These are phyloP conservation scores for Cryoendolithus antarcticus DNA, from an alignment of 2,329 filamentous ascomycete genomes.

Conservation along the genomic window DNA sequence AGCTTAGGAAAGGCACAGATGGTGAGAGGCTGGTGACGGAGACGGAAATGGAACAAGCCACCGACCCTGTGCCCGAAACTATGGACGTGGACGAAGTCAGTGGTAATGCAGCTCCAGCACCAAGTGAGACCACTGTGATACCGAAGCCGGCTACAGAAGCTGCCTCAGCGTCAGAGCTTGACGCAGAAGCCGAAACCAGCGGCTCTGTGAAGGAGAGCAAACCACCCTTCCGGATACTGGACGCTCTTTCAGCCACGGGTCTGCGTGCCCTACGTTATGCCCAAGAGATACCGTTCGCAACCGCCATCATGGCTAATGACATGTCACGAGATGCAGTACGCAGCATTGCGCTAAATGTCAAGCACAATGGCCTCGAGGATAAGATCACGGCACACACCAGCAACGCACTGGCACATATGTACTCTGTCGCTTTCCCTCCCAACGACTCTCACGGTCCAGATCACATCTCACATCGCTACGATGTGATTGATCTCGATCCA, in stretches of 20 bases:
- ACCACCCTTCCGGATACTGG: conserved; percentile 66
- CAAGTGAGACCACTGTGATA: no score
- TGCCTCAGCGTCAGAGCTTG: not conserved
- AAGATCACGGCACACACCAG: conserved; percentile 63
- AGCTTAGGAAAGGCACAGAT: conserved; percentile 4
- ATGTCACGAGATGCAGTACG: conserved; percentile 43
- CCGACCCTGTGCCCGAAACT: no score
- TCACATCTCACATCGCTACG: conserved; percentile 48
- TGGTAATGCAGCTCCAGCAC: no score
- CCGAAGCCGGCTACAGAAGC: not conserved
- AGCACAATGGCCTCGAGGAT: conserved; percentile 63
- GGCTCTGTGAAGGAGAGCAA: conserved; percentile 6
- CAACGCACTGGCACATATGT: conserved; percentile 89
- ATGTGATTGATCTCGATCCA: conserved; percentile 92
- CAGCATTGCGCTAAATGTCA: conserved; percentile 72
- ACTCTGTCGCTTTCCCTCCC: conserved; percentile 37
- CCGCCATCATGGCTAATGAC: conserved; percentile 60
- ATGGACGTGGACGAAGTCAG: no score
- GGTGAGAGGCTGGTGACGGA: not conserved
- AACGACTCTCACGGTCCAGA: conserved; percentile 21
- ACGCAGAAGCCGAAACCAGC: not conserved
- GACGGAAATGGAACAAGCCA: no score
- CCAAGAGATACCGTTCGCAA: conserved; percentile 59
- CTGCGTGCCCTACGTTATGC: conserved; percentile 84
- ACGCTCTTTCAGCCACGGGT: conserved; percentile 88